A percentile compares a stretch with the other conserved stretches of the same genome.
Conservation (phyloP, 768 basidiomycete genomes). For the Kwoniella pini region DNA sequence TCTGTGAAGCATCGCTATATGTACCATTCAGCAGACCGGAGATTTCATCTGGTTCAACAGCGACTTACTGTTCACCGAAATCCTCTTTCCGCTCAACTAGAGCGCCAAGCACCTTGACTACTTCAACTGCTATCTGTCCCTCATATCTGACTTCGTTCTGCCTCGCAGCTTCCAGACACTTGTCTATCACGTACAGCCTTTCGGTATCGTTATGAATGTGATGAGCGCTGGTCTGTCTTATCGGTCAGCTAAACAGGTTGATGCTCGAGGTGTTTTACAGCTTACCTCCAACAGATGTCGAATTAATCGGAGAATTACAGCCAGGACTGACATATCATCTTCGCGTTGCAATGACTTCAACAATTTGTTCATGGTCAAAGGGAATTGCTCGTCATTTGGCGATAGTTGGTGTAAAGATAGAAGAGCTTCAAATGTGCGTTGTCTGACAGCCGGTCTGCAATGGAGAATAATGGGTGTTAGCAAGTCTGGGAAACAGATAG, state of each 20-base stretch:
- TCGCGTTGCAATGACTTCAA: slow-evolving; percentile 1
- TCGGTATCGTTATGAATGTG: slow-evolving; percentile 23
- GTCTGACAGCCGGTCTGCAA: slow-evolving; percentile 30
- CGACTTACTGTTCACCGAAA: background rate
- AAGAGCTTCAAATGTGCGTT: slow-evolving; percentile 32
- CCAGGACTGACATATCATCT: slow-evolving; percentile 13
- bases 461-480: background rate
- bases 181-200: slow-evolving; percentile 29
- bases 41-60: too few relatives aligned
- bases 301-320: slow-evolving; percentile 24
- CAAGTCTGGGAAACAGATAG: background rate
- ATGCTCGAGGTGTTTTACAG: too few relatives aligned
- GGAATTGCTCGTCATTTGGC: slow-evolving; percentile 18
- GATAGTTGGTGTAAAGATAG: slow-evolving; percentile 17
- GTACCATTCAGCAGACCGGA: too few relatives aligned
- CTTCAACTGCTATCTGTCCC: slow-evolving; percentile 16
- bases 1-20: too few relatives aligned
- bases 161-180: slow-evolving; percentile 10
- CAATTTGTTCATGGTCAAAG: slow-evolving; percentile 35
- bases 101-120: background rate
- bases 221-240: slow-evolving; percentile 18
- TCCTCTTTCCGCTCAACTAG: background rate
- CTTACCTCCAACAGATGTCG: slow-evolving; percentile 26
- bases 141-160: background rate
- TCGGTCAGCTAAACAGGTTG: background rate